A percentile compares a stretch with the other conserved stretches of the same genome.
phyloP scores from a whole-genome alignment of 2,329 filamentous ascomycete species.

The Colletotrichum siamense region DNA sequence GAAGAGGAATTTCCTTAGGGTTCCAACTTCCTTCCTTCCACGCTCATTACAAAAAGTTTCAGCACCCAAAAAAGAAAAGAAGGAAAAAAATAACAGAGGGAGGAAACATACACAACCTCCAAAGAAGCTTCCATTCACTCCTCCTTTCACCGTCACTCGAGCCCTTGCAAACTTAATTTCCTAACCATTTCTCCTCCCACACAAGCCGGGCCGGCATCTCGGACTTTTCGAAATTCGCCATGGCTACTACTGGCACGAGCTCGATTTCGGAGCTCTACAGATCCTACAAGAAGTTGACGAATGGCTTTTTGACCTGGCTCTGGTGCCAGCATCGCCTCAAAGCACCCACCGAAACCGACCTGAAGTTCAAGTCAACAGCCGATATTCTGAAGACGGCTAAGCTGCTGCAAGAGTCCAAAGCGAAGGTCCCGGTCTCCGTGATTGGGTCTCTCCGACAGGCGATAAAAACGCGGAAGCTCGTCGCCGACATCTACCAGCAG shows the following conservation, averaged over 20 bases:
- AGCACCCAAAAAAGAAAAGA: too few species aligned
- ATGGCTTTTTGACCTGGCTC: background rate
- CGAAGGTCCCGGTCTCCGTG: fast-evolving
- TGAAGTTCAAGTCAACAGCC: background rate
- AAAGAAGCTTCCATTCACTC: too few species aligned
- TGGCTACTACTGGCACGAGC: background rate
- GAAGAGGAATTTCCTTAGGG: too few species aligned
- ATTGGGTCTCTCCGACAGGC: background rate
- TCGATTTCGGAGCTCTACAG: background rate
- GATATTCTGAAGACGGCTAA: background rate
- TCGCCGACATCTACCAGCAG: background rate
- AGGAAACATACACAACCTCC: too few species aligned
- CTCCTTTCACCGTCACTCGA: too few species aligned
- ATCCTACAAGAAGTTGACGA: background rate
- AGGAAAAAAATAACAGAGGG: too few species aligned
- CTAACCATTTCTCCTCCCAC: too few species aligned
- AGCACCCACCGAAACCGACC: fast-evolving
- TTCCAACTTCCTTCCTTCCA: too few species aligned
- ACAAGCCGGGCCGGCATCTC: background rate
- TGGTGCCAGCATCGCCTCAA: background rate
- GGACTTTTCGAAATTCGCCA: fast-evolving
- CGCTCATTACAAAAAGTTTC: too few species aligned
- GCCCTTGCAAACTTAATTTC: too few species aligned
- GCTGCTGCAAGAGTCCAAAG: fast-evolving
- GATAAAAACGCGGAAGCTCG: background rate